A percentile compares a stretch with the other conserved stretches of the same genome.
Evolutionary conservation across 495 filamentous ascomycete species (phyloP).

Genomic region (Pyrenula massariospora): DNA sequence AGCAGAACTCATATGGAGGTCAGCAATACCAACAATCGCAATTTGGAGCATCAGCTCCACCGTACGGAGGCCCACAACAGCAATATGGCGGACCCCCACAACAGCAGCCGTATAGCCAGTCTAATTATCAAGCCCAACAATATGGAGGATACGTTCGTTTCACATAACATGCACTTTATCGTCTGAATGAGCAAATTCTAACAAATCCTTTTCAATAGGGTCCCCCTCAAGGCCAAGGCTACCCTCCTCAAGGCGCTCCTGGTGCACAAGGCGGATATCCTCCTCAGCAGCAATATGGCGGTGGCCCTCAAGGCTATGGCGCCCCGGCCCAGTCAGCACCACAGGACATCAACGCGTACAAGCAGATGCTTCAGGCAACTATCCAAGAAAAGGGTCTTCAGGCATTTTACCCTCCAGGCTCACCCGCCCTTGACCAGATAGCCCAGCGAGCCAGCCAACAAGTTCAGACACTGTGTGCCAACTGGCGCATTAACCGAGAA

Average conservation of each 20-base stretch:
- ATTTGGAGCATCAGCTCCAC: neutral
- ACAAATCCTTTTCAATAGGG: neutral
- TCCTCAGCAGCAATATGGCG: conserved; percentile 9
- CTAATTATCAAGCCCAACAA: conserved; percentile 11
- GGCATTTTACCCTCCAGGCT: conserved; percentile 42
- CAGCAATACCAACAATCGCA: neutral
- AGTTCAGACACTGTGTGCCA: conserved; percentile 37
- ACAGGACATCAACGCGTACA: conserved; percentile 38
- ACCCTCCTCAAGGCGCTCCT: conserved; percentile 17
- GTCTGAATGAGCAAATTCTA: neutral
- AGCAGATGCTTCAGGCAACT: conserved; percentile 35
- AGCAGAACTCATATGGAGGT: conserved; percentile 3
- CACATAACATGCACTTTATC: neutral
- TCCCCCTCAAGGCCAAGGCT: conserved; percentile 19
- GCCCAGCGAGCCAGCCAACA: conserved; percentile 25
- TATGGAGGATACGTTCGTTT: conserved; percentile 1
- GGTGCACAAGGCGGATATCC: conserved; percentile 19
- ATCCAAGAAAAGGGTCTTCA: conserved; percentile 49
- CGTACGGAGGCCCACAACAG: neutral
- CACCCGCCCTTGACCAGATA: conserved; percentile 29
- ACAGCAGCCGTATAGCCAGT: conserved; percentile 16
- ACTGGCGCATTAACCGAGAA: conserved; percentile 47
- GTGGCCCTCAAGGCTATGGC: conserved; percentile 4
- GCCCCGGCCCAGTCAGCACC: conserved; percentile 26
- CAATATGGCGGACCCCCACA: conserved; percentile 5